Evolutionary conservation across 176 grass and related monocot species (phyloP), one percentile per base, ranked within the genome.

Genomic region (Eleusine indica): DNA sequence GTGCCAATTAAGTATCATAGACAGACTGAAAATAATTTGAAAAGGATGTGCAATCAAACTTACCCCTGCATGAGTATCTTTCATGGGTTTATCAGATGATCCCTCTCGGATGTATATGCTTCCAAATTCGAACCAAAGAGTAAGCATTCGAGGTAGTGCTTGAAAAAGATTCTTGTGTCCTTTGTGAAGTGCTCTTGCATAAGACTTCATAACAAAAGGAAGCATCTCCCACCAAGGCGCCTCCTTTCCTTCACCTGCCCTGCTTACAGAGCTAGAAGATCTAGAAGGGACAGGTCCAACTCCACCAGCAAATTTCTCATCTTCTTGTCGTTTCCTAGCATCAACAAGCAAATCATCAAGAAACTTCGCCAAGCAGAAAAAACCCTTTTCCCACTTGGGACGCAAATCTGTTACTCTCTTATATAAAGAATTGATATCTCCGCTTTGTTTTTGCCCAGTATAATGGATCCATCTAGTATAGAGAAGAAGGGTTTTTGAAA

Each of bases 381-480:
- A 95, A 68, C 93, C 91, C 52, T 98, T 95, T 86, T 98, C 96
- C 93, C 96, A 98, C 74, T 95, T 93, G 25, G 96, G 96, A 56
- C 70, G 91, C 87, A 98, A 85, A 16, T 98, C 91, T 74, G 87
- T 87, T 68, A 98, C 93, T 87, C 89, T 93, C 76, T 77, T 76
- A 89, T 98, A 98, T 52, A 94, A 87, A 79, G 74, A 90, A 22
- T 83, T 93, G 40, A 95, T 94, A 60, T 98, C 91, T 22, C 91
- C 83, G 53, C 92, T 95, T 80, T 95, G 91, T 66, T 98, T 95
- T 91, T 95, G 93, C 74, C 93, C 93, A 71, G 93, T 98, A 58
- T 94, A 77, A 67, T 98, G 96, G 75, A 98, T 98, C 96, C 96
- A 98, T 92, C 91, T 98, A 84, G 91, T 94, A 84, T 98, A 98